Evolutionary conservation across 768 basidiomycete genomes (phyloP), one percentile per base, ranked within the genome.

Genomic region (Lactifluus volemus): DNA sequence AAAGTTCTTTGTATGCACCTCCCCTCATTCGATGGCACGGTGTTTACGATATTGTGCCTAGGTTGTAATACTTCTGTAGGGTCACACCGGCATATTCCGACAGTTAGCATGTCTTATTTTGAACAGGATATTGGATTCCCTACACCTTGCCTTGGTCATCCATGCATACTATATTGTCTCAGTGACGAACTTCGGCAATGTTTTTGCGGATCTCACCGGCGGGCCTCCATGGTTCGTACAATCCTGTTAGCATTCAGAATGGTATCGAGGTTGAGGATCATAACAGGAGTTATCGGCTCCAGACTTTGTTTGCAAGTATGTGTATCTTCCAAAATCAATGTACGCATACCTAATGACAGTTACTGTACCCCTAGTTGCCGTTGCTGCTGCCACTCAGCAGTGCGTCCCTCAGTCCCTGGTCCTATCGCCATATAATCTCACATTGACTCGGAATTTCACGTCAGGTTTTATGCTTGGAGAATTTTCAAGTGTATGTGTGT

Each of bases 381-480:
- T 56, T 34, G n/a, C 55, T 21, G 12, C 12, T 34, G 8, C 30
- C 34, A 42, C 41, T 29, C 57, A 58, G 19, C 57, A 58, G 57
- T 58, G 50, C 9, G 57, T 34, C 4, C 19, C 19, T 1, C 29
- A 19, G 14, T 25, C 6, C 10, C 19, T 10, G 21, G 14, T 51
- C 39, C 5, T 21, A 21, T n/a, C 21, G 6, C 39, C 6, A 3
- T 39, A 34, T 51, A 17, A 42, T 30, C 56, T 10, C 21, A 4
- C 29, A 14, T 44, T 34, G 8, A 25, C 25, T 25, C 25, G 25
- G 25, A 48, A 41, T 34, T 10, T 41, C 48, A 2, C 32, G n/a
- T 12, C 30, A 58, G 57, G 39, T 58, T 58, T 44, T 58, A 51
- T 12, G 57, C 57, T 30, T 58, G 49, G 57, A 58, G 57, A 44